Evolutionary conservation across 495 filamentous ascomycete genomes (phyloP), one percentile per base, ranked within the genome.

Genomic region (Xylaria scruposa): DNA sequence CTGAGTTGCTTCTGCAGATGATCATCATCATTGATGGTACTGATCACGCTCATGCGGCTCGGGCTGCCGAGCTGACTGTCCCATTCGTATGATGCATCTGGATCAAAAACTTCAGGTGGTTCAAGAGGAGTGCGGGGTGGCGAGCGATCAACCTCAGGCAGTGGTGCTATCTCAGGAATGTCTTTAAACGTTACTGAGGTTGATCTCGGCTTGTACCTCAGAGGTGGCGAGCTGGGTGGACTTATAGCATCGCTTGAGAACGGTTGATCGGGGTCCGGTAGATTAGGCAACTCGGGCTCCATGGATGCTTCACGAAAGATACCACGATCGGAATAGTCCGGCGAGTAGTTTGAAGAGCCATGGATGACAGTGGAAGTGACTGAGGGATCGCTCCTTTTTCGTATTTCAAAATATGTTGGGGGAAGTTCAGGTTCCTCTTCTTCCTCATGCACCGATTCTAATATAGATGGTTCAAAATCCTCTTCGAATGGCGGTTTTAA

Each of bases 1-100:
- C 88, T 92, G 59, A 99, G 94, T 72, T 95, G 93, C 65, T 92
- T 89, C 75, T 97, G 94, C 4, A 99, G 85, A 47, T 92, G 89
- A 70, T 92, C 90, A 49, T 91, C 89, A 10, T 78, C 72, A 78
- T 73, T 75, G 15, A 69, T 36, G 53, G 73, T 69, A 69, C 77
- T 79, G 5, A 71, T 53, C 59, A 71, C 66, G 68, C 76, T 78
- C 73, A 81, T 71, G 42, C 78, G 74, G 61, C 77, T 64, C 26
- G 80, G 78, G 78, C 75, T 85, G 26, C 74, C 75, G 4, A 78
- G 42, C 1, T 73, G 72, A 9, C 77, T 77, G 8, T 77, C 77
- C 26, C 72, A 76, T 21, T 85, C 85, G 53, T 79, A 81, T 26
- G 77, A 75, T 29, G 76, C 75, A 49, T 78, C 83, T 17, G 70